A percentile compares a stretch with the other conserved stretches of the same genome.
Conservation (phyloP, 1,284 basidiomycete genomes). For the Caloboletus inedulis region DNA sequence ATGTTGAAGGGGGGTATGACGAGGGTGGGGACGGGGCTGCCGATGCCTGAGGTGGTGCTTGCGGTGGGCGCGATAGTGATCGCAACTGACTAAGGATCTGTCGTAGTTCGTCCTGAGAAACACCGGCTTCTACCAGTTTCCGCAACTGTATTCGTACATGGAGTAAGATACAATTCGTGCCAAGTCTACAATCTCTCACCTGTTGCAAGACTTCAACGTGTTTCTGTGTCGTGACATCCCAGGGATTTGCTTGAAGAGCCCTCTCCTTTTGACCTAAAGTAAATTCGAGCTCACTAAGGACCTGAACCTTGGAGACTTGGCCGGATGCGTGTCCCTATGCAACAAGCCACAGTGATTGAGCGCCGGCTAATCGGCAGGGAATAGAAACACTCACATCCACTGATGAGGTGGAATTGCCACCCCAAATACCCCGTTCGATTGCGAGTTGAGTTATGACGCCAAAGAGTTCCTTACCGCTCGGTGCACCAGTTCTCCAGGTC, state of each 20-base stretch:
- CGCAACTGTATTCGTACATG: conserved; percentile 53
- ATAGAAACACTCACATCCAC: conserved; percentile 27
- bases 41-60: conserved; percentile 37
- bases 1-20: conserved; percentile 30
- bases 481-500: conserved; percentile 86
- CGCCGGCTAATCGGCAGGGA: background rate
- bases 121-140: conserved; percentile 71
- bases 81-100: conserved; percentile 80
- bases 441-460: conserved; percentile 68
- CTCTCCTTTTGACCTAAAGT: conserved; percentile 75
- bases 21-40: conserved; percentile 19
- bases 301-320: conserved; percentile 66
- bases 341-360: conserved; percentile 11
- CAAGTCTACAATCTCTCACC: conserved; percentile 41
- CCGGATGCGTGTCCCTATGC: conserved; percentile 34
- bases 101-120: conserved; percentile 75
- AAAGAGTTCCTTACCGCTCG: conserved; percentile 79
- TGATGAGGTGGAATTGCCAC: conserved; percentile 47
- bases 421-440: conserved; percentile 79
- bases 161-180: conserved; percentile 10
- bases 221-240: conserved; percentile 58
- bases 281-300: conserved; percentile 77
- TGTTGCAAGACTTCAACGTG: conserved; percentile 73
- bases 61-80: conserved; percentile 50
- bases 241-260: conserved; percentile 59